Percentiles rank a stretch among this genome's conserved stretches.
These are phyloP conservation scores for Dipodascus albidus DNA, from an alignment of 805 yeast genomes.

Conservation along the genomic window DNA sequence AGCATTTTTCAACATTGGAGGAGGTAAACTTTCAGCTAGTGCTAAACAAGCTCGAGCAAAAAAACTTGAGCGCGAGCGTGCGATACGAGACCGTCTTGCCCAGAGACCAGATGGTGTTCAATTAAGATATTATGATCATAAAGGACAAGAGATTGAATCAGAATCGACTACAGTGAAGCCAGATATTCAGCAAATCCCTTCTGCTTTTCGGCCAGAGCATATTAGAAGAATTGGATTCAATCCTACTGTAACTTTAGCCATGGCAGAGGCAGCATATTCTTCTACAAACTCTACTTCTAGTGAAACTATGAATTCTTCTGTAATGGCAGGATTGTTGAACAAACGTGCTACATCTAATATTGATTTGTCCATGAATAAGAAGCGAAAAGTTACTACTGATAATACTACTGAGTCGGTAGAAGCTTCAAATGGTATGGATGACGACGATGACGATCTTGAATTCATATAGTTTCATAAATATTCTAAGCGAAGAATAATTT, in stretches of 20 bases:
- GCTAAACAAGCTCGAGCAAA: constrained; percentile 18
- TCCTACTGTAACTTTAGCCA: constrained; percentile 20
- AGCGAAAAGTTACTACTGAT: background rate
- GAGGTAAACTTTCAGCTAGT: constrained; percentile 18
- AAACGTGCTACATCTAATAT: constrained; percentile 5
- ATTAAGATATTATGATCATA: constrained; percentile 15
- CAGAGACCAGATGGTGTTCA: constrained; percentile 16
- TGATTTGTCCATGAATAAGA: constrained; percentile 3
- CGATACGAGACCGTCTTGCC: constrained; percentile 27
- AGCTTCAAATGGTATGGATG: constrained; percentile 16
- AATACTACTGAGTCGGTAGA: too few species aligned
- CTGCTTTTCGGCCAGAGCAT: constrained; percentile 15
- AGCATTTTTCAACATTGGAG: background rate
- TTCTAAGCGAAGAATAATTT: too few species aligned
- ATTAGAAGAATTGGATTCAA: constrained; percentile 21
- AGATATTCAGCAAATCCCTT: background rate
- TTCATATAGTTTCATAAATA: constrained; percentile 5
- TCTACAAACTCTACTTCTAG: constrained; percentile 12
- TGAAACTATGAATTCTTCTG: background rate
- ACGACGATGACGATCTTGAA: constrained; percentile 29
- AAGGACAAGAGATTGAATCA: constrained; percentile 11
- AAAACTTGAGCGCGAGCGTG: constrained; percentile 19
- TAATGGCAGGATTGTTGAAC: background rate
- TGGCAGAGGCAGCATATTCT: constrained; percentile 24
- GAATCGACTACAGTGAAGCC: constrained; percentile 4